Base-by-base conservation (phyloP, 1,284 basidiomycete genomes). In the Earliella scabrosa region DNA sequence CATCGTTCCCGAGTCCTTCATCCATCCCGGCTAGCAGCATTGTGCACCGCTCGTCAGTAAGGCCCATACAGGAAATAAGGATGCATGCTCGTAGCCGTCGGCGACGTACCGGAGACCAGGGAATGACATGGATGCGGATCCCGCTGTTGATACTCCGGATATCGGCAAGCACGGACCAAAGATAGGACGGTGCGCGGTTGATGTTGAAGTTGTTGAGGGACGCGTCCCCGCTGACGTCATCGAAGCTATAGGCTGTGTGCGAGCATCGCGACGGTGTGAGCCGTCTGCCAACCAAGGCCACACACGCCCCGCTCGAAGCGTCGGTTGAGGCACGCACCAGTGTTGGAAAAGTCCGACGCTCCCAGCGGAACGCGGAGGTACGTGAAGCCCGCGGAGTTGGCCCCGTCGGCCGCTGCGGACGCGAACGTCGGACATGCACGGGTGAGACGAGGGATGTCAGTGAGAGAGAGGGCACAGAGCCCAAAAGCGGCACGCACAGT, bases 351-450 rank as follows among this genome's bases (percentile, higher is more conserved):
- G 66, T 82, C 81, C 13, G 77, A 71, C 7, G 81, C 79, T 31
- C 81, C 82, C 8, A 83, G 71, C 0, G 79, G 77, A 26, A 82
- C 71, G 18, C 82, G 75, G 43, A 83, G 65, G 61, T 78, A 79
- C 6, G 78, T 74, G 41, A 82, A 69, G 3, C 81, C 81, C 11
- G 81, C 79, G 18, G 76, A 73, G 45, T 75, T 67, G 24, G 74
- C 71, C 2, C 74, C 77, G 60, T 82, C 80, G 11, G 77, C 75
- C 36, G 75, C 80, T 82, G 45, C 18, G 26, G 21, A 35, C 31
- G n/a, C n/a, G n/a, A n/a, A n/a, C n/a, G n/a, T n/a, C n/a, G n/a
- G 18, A 9, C 32, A 9, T 26, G 32, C 27, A 10, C 8, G 23
- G 16, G 31, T 44, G 31, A 52, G 53, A 27, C n/a, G n/a, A 31